Conservation (phyloP, 2,329 filamentous ascomycete genomes). For the Fonsecaea monophora region DNA sequence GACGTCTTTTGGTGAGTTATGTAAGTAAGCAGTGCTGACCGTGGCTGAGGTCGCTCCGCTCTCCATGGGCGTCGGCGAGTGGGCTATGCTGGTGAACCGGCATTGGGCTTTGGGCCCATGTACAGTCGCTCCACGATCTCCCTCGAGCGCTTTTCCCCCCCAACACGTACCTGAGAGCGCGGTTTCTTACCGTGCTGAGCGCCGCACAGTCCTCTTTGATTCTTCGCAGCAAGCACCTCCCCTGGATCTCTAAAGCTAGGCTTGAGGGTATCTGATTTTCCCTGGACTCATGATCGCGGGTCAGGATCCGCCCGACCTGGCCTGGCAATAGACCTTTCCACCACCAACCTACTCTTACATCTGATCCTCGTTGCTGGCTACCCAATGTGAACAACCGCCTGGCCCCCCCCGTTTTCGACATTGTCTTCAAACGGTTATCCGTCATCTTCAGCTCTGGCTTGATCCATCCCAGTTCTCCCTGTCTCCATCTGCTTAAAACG, state of each 20-base stretch:
- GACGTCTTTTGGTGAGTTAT: slow-evolving; percentile 23
- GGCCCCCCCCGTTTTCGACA: slow-evolving; percentile 19
- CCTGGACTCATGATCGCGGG: slow-evolving; percentile 21
- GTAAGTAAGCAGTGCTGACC: slow-evolving; percentile 37
- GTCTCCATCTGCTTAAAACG: slow-evolving; percentile 19
- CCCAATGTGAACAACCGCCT: slow-evolving; percentile 25
- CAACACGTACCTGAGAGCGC: slow-evolving; percentile 18
- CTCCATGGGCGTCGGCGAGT: slow-evolving; percentile 19
- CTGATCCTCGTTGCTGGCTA: slow-evolving; percentile 19
- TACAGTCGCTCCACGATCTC: slow-evolving; percentile 19
- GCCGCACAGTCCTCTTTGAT: slow-evolving; percentile 9
- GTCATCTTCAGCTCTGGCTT: slow-evolving; percentile 21
- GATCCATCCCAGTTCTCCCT: slow-evolving; percentile 13
- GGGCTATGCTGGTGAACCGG: slow-evolving; percentile 28
- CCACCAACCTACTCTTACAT: slow-evolving; percentile 17
- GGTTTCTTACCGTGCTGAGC: slow-evolving; percentile 10
- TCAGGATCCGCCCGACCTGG: slow-evolving; percentile 28
- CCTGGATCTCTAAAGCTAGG: slow-evolving; percentile 23
- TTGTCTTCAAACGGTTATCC: slow-evolving; percentile 20
- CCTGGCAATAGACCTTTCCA: slow-evolving; percentile 15
- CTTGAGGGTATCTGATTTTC: slow-evolving; percentile 11
- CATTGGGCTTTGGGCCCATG: slow-evolving; percentile 20
- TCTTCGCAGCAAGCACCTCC: slow-evolving; percentile 14
- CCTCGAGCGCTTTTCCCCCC: slow-evolving; percentile 16
- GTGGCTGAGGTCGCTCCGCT: slow-evolving; percentile 35